Base-by-base conservation (phyloP, 768 basidiomycete genomes). In the Boletales sp. region DNA sequence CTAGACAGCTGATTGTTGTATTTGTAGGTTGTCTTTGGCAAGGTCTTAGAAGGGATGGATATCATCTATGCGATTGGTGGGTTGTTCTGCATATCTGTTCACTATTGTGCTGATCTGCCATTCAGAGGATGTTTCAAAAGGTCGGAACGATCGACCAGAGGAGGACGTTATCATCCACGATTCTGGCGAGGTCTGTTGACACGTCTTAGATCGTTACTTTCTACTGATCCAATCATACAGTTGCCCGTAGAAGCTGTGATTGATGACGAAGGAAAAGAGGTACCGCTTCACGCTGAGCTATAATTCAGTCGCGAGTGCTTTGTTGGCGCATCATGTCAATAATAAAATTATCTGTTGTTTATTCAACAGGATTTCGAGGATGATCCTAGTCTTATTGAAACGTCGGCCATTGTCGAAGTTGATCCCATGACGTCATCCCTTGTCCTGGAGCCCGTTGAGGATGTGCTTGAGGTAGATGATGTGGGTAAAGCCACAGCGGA, bases 281-380 rank as follows among this genome's bases (percentile, higher is more conserved):
- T 95, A 83, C 94, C 93, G 72, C 71, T 90, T 62, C 92, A 83
- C 66, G 87, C 81, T 81, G 95, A 98, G 83, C 92, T 97, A 67
- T 97, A 63, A 85, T 70, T 63, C 65, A 64, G 74, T 73, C 69
- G 63, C 59, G 50, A 32, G 48, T 65, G 54, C 64, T 61, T 38
- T 44, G 33, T 66, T 70, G 72, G 64, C 65, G 56, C 67, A 50
- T 67, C 64, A 70, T 75, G 70, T 70, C 65, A 79, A 83, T 82
- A 63, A 63, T 64, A 64, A 77, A 77, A 77, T 55, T 49, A 73
- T 72, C 61, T 61, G 71, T 75, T 73, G 62, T 62, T 77, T 74
- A 59, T 72, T n/a, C 66, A 59, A 74, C 73, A 81, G 77, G 78
- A 72, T 58, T 42, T 54, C 42, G 57, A 64, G 43, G 58, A 55